Evolutionary conservation across 768 basidiomycete species (phyloP), one percentile per base, ranked within the genome.

Genomic region (Pulveroboletus sp.): DNA sequence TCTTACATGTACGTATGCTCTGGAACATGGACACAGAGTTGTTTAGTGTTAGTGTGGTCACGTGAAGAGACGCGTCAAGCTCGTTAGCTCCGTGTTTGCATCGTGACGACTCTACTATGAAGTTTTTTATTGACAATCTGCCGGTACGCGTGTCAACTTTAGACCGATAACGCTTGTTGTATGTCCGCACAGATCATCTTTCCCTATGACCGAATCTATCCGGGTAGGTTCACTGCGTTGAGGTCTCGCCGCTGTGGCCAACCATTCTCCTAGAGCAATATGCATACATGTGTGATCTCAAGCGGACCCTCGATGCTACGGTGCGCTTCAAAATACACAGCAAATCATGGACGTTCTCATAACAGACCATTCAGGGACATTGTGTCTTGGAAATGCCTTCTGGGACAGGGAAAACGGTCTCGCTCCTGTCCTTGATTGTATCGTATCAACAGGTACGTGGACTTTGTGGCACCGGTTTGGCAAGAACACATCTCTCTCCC

Each of bases 301-400:
- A 99, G 70, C 77, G 91, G 59, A 93, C 95, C 2, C 79, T 99
- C 16, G 97, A 99, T 71, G 94, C 94, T 31, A 86, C 90, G 51
- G 94, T 94, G 67, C 52, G 73, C 61, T 38, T 27, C 23, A 31
- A 31, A 31, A 19, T 16, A 9, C 35, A n/a, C 36, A 14, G 34
- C 39, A 29, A 32, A 31, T 24, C 16, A 25, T 41, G 20, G 17
- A n/a, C 41, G 47, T 33, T 21, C 33, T 40, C 33, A 50, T 24
- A 14, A n/a, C 13, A 38, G 50, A 29, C 33, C 36, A 32, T 58
- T 32, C 62, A 98, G 94, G 97, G 97, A 42, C 97, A 99, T 59
- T 97, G 97, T 66, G 92, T 98, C n/a, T 79, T 99, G 32, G 97
- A 99, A 74, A 99, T 99, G 97, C 97, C 97, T 53, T 98, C 97